Evolutionary conservation across 139 green algal genomes (phyloP).

Genomic region (Chlorella sp.): DNA sequence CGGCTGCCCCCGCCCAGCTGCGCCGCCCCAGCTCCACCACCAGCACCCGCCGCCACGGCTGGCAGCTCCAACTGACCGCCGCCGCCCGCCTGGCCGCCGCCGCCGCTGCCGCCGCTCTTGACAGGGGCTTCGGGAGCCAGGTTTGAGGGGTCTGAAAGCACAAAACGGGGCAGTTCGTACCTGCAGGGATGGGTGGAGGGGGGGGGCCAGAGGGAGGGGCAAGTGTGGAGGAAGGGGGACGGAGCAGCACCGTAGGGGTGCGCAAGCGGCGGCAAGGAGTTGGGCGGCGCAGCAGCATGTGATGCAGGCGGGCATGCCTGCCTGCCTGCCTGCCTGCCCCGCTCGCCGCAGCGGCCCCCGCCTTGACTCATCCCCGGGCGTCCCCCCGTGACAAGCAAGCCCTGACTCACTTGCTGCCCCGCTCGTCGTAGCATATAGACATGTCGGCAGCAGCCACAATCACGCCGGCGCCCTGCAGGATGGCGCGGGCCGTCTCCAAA

Average conservation of each 20-base stretch:
- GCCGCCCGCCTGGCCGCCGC: neutral
- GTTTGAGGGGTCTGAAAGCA: conserved; percentile 63
- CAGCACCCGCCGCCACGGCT: conserved; percentile 10
- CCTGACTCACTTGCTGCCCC: conserved; percentile 49
- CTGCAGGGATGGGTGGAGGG: conserved; percentile 7
- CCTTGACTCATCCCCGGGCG: neutral
- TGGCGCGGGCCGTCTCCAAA: conserved; percentile 60
- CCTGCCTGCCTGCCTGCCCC: neutral
- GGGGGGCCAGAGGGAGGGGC: no score
- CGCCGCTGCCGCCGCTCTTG: neutral
- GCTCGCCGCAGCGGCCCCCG: neutral
- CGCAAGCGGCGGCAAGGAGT: no score
- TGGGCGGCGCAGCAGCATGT: no score
- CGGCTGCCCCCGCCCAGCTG: neutral
- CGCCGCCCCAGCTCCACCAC: neutral
- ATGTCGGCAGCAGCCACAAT: conserved; percentile 80
- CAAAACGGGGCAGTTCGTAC: conserved; percentile 81
- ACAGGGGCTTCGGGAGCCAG: neutral
- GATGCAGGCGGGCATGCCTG: no score
- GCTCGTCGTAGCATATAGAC: conserved; percentile 86
- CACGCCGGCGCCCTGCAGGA: conserved; percentile 84
- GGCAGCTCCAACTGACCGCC: conserved; percentile 32
- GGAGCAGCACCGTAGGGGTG: no score
- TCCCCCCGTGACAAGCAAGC: neutral
- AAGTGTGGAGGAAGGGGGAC: no score